phyloP scores from a whole-genome alignment of 257 asterid species.

The Solanum rostratum region DNA sequence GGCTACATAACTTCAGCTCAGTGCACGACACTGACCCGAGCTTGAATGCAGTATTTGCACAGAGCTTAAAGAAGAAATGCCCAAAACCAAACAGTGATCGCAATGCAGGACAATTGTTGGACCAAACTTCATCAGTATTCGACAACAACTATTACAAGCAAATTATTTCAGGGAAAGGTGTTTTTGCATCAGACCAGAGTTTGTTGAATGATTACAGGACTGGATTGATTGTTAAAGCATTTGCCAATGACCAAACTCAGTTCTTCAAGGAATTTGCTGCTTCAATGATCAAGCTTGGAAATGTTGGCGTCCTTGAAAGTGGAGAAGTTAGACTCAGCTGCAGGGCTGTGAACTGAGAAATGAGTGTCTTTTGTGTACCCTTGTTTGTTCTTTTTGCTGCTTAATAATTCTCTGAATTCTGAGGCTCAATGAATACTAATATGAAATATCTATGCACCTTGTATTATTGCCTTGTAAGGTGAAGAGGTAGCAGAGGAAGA shows the following conservation, averaged over 20 bases:
- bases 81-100: constrained; percentile 27
- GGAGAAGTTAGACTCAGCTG: constrained; percentile 55
- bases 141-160: constrained; percentile 49
- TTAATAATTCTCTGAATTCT: neutral
- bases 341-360: constrained; percentile 36
- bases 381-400: neutral
- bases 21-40: constrained; percentile 49
- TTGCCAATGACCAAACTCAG: constrained; percentile 33
- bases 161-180: constrained; percentile 37
- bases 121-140: constrained; percentile 42
- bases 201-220: constrained; percentile 40
- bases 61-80: constrained; percentile 34
- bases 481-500: neutral
- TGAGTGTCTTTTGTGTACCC: neutral
- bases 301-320: constrained; percentile 38
- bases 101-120: constrained; percentile 56
- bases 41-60: constrained; percentile 30
- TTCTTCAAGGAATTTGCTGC: constrained; percentile 47
- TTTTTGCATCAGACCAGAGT: constrained; percentile 55
- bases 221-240: constrained; percentile 43
- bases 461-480: neutral
- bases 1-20: constrained; percentile 54
- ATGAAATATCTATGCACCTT: neutral
- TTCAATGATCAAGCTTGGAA: constrained; percentile 59
- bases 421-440: neutral